These are phyloP conservation scores for Pulveroboletus sp. DNA, from an alignment of 768 basidiomycete species.

Conservation along the genomic window DNA sequence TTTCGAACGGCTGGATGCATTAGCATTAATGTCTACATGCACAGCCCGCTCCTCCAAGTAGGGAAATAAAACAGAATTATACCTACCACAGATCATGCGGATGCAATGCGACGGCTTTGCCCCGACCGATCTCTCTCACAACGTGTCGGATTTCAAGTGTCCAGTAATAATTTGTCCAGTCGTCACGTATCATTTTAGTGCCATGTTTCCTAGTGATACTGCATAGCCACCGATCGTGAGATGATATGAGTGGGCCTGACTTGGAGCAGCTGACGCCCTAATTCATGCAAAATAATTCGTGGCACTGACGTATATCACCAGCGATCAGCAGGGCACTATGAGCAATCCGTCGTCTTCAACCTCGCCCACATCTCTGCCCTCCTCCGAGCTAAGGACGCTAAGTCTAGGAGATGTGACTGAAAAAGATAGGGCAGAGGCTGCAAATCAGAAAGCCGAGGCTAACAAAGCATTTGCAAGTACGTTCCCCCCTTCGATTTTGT, in stretches of 20 bases:
- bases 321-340: constrained; percentile 17
- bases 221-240: constrained; percentile 33
- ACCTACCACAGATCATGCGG: too few relatives aligned
- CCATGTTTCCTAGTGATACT: neutral
- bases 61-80: constrained; percentile 58
- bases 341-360: constrained; percentile 37
- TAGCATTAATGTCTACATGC: constrained; percentile 52
- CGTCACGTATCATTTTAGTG: neutral
- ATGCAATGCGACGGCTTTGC: neutral
- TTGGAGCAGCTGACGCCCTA: neutral
- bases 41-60: constrained; percentile 39
- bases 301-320: neutral
- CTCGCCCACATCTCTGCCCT: constrained; percentile 54
- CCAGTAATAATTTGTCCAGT: neutral
- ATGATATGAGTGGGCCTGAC: constrained; percentile 16
- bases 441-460: constrained; percentile 75
- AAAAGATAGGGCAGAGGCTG: constrained; percentile 65
- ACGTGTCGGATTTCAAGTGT: neutral
- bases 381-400: constrained; percentile 55
- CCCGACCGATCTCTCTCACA: neutral
- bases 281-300: neutral
- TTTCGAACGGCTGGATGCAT: constrained; percentile 70
- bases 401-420: constrained; percentile 61
- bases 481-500: neutral
- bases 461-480: constrained; percentile 83